Evolutionary conservation across 495 filamentous ascomycete genomes (phyloP).

Genomic region (Trichoderma gamsii): DNA sequence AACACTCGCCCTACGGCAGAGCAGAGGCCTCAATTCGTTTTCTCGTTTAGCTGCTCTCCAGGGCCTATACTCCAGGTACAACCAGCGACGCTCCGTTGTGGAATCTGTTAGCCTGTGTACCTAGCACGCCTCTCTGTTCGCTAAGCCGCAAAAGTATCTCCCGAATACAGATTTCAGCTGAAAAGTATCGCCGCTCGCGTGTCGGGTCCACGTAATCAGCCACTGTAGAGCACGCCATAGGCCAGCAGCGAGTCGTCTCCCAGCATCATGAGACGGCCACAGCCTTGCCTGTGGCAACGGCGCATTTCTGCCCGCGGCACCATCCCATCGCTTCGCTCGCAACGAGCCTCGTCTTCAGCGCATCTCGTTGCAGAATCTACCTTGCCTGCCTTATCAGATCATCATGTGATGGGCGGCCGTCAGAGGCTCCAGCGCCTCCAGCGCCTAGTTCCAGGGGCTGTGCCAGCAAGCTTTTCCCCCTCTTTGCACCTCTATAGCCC

Average conservation of each 20-base stretch:
- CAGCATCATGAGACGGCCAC: not conserved
- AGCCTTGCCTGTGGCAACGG: not conserved
- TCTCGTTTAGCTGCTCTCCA: too few species aligned
- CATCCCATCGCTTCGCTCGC: not conserved
- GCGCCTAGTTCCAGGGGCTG: slow-evolving; percentile 9
- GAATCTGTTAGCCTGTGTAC: not conserved
- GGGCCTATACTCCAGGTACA: too few species aligned
- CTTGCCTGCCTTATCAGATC: slow-evolving; percentile 6
- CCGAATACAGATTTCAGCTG: not conserved
- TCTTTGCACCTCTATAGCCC: not conserved
- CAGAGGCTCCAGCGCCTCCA: not conserved
- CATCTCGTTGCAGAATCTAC: not conserved
- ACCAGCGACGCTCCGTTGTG: too few species aligned
- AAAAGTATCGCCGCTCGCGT: not conserved
- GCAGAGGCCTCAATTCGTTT: too few species aligned
- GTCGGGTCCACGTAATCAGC: slow-evolving; percentile 8
- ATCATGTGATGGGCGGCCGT: slow-evolving; percentile 14
- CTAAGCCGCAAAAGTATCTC: not conserved
- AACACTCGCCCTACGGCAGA: too few species aligned
- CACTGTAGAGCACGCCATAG: too few species aligned
- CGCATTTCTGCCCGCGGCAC: too few species aligned
- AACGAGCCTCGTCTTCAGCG: not conserved
- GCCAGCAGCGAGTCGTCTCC: not conserved
- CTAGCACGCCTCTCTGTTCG: not conserved
- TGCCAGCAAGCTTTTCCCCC: not conserved